Percentiles rank a stretch among this genome's conserved stretches.
phyloP scores from a whole-genome alignment of 164 flowering plant genomes.

The Vitis amurensis region DNA sequence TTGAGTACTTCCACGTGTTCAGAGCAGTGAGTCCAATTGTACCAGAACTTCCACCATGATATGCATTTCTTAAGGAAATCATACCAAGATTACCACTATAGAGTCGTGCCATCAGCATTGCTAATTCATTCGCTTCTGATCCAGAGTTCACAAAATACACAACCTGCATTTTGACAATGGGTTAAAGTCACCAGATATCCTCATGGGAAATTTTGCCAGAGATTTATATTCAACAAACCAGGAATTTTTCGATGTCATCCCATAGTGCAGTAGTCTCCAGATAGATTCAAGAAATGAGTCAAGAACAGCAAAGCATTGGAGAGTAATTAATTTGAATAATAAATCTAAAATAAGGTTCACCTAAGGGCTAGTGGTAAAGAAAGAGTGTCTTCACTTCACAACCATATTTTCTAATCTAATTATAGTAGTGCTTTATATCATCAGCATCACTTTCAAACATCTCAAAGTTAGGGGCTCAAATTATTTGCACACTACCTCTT shows the following conservation, averaged over 20 bases:
- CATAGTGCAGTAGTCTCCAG: too few species aligned
- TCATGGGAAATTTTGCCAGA: not conserved
- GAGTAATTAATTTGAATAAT: too few species aligned
- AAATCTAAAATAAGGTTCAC: not conserved
- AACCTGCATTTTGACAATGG: constrained; percentile 51
- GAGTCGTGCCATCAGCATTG: constrained; percentile 94
- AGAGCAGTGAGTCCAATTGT: constrained; percentile 91
- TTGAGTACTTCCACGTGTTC: constrained; percentile 92
- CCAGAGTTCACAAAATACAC: constrained; percentile 97
- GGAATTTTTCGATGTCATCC: not conserved
- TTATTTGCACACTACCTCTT: too few species aligned
- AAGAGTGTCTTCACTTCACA: not conserved
- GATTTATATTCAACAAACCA: not conserved
- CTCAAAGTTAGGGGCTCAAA: not conserved
- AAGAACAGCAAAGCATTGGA: too few species aligned
- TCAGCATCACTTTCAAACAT: not conserved
- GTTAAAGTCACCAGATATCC: not conserved
- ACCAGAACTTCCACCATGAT: constrained; percentile 90
- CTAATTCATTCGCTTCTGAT: constrained; percentile 94
- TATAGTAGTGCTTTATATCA: not conserved
- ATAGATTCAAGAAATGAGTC: too few species aligned
- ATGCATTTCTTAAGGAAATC: constrained; percentile 97
- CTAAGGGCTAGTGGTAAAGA: not conserved
- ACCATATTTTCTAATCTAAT: not conserved
- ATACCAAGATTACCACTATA: constrained; percentile 84